Evolutionary conservation across 345 rosid genomes (phyloP).

Genomic region (Iberis pinnata): DNA sequence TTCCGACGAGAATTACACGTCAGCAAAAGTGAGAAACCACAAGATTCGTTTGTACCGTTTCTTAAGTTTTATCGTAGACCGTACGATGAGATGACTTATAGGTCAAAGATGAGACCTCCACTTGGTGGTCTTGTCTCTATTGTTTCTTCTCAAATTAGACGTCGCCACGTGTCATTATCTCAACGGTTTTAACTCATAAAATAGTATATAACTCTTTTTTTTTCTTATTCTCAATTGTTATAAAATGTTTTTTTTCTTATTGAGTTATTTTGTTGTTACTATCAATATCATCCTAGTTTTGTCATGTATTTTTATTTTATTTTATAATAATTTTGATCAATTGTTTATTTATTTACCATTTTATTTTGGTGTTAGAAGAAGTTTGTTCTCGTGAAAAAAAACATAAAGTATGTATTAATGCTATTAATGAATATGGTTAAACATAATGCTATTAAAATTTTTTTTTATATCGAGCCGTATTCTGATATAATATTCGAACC

Average conservation of each 20-base stretch:
- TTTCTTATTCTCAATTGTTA: too few species aligned
- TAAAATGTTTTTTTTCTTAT: not conserved
- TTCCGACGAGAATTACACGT: constrained; percentile 70
- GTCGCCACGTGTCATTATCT: constrained; percentile 89
- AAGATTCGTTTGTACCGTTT: constrained; percentile 65
- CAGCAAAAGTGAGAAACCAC: constrained; percentile 50
- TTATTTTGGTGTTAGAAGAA: too few species aligned
- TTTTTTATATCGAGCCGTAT: too few species aligned
- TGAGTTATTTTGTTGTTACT: constrained; percentile 2
- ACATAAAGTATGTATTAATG: too few species aligned
- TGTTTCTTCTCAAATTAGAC: constrained; percentile 60
- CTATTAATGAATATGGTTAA: too few species aligned
- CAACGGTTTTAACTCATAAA: constrained; percentile 60
- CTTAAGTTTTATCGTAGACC: constrained; percentile 81
- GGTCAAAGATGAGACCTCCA: constrained; percentile 98
- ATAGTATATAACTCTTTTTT: constrained; percentile 24
- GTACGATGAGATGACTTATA: constrained; percentile 93
- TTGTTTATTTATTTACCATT: too few species aligned
- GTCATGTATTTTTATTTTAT: too few species aligned
- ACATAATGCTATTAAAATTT: too few species aligned
- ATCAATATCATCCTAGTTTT: too few species aligned
- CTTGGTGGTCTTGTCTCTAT: constrained; percentile 78
- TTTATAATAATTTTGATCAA: too few species aligned
- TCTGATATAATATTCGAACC: too few species aligned
- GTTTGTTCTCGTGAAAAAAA: too few species aligned